A percentile compares a stretch with the other conserved stretches of the same genome.
Conservation (phyloP, 1,284 basidiomycete genomes). For the Pulchroboletus neoregius region DNA sequence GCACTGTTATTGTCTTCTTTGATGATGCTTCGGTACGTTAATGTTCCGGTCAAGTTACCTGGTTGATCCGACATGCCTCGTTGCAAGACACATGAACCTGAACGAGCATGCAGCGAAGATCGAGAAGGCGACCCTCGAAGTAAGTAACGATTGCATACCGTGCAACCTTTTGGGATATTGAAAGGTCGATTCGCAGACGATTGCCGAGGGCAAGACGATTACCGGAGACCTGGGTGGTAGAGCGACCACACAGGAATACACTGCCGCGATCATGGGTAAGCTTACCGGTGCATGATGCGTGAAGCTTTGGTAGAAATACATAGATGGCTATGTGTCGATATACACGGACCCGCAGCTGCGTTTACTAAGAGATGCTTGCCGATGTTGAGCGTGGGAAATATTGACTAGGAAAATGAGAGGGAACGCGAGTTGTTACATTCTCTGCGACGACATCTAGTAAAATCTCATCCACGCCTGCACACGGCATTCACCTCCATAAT, state of each 20-base stretch:
- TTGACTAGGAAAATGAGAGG: slow-evolving; percentile 22
- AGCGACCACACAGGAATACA: slow-evolving; percentile 84
- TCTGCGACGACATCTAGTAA: slow-evolving; percentile 43
- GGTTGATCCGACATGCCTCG: slow-evolving; percentile 26
- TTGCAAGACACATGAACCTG: slow-evolving; percentile 89
- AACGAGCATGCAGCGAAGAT: slow-evolving; percentile 85
- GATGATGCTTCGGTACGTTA: slow-evolving; percentile 89
- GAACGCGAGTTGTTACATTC: slow-evolving; percentile 12
- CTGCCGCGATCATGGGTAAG: slow-evolving; percentile 80
- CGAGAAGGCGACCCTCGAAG: slow-evolving; percentile 84
- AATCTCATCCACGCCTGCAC: slow-evolving; percentile 49
- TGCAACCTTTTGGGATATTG: slow-evolving; percentile 18
- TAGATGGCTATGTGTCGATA: slow-evolving; percentile 5
- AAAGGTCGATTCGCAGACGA: slow-evolving; percentile 57
- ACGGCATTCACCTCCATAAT: slow-evolving; percentile 57
- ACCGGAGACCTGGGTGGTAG: slow-evolving; percentile 93
- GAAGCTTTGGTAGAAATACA: slow-evolving; percentile 21
- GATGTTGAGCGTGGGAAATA: slow-evolving; percentile 26
- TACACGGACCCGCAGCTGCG: slow-evolving; percentile 10
- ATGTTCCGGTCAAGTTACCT: slow-evolving; percentile 9
- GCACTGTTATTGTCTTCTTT: slow-evolving; percentile 91
- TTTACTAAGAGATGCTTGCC: slow-evolving; percentile 2
- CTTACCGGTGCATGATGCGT: slow-evolving; percentile 48
- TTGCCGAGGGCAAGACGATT: slow-evolving; percentile 90
- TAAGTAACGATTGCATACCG: slow-evolving; percentile 41